A percentile compares a stretch with the other conserved stretches of the same genome.
These are phyloP conservation scores for Syzygium aqueum DNA, from an alignment of 345 rosid species.

Conservation along the genomic window DNA sequence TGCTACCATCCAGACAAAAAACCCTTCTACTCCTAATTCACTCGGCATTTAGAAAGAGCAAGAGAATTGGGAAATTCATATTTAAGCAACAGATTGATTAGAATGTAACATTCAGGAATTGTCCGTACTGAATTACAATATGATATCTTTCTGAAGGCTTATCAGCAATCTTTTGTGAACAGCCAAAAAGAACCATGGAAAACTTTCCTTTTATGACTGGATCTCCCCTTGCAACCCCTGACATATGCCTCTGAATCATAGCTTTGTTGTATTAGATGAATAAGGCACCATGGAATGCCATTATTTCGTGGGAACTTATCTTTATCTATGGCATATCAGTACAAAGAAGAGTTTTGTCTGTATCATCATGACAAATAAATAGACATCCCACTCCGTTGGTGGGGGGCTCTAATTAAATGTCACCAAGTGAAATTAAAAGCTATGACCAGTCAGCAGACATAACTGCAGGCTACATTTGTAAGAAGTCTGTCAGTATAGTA, in stretches of 20 bases:
- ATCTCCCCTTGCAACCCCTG: not conserved
- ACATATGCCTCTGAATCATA: not conserved
- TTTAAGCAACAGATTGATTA: not conserved
- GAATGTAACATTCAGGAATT: not conserved
- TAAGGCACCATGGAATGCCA: not conserved
- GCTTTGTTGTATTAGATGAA: not conserved
- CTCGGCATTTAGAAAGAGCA: not conserved
- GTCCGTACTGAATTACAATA: not conserved
- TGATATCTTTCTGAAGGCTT: not conserved
- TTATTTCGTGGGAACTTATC: not conserved
- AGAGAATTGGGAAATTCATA: not conserved
- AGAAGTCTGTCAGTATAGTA: not conserved
- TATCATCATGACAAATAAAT: not conserved
- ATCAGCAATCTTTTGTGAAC: not conserved
- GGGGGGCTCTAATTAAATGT: not conserved
- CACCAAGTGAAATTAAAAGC: not conserved
- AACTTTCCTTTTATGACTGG: not conserved
- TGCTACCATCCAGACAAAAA: not conserved
- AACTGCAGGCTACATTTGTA: not conserved
- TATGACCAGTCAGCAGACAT: not conserved
- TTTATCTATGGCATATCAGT: not conserved
- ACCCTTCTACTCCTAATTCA: not conserved
- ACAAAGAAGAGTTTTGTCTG: not conserved
- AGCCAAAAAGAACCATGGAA: not conserved
- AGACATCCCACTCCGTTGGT: not conserved